Evolutionary conservation across 2,329 filamentous ascomycete species (phyloP).

Genomic region (Apiospora malaysiana): DNA sequence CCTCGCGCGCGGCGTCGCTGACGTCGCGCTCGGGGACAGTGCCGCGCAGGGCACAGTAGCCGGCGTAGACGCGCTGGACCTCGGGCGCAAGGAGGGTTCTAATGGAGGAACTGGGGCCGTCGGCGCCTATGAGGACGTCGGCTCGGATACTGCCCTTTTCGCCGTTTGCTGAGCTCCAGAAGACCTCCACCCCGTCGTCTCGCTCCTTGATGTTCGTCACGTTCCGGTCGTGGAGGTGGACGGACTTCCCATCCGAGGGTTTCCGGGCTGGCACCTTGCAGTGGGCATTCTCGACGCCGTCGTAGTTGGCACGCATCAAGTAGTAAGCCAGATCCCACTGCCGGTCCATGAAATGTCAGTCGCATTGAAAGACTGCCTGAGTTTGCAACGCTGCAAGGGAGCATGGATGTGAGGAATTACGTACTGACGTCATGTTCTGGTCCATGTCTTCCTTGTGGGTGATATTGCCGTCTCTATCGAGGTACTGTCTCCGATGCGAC

Average conservation of each 20-base stretch:
- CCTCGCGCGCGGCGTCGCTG: constrained; percentile 39
- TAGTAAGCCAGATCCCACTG: constrained; percentile 52
- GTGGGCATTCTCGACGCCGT: constrained; percentile 42
- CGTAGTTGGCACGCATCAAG: constrained; percentile 51
- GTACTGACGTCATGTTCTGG: constrained; percentile 51
- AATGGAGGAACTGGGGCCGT: constrained; percentile 49
- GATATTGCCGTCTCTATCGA: constrained; percentile 40
- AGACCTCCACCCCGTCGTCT: constrained; percentile 35
- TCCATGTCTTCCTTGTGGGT: constrained; percentile 41
- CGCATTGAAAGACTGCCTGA: not conserved
- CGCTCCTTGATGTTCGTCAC: constrained; percentile 36
- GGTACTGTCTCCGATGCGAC: constrained; percentile 41
- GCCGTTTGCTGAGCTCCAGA: constrained; percentile 40
- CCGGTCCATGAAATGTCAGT: not conserved
- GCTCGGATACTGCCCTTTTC: constrained; percentile 38
- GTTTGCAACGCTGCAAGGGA: not conserved
- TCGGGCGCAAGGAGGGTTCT: constrained; percentile 40
- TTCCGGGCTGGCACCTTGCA: constrained; percentile 36
- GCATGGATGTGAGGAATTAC: not conserved
- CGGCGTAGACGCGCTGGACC: constrained; percentile 41
- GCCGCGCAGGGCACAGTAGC: constrained; percentile 50
- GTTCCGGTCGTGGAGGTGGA: constrained; percentile 41
- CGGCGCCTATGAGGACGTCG: constrained; percentile 50
- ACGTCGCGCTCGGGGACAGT: constrained; percentile 47
- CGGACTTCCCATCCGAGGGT: constrained; percentile 36